Conservation (phyloP, 2,329 filamentous ascomycete genomes). For the Cladosporium austrohemisphaericum region DNA sequence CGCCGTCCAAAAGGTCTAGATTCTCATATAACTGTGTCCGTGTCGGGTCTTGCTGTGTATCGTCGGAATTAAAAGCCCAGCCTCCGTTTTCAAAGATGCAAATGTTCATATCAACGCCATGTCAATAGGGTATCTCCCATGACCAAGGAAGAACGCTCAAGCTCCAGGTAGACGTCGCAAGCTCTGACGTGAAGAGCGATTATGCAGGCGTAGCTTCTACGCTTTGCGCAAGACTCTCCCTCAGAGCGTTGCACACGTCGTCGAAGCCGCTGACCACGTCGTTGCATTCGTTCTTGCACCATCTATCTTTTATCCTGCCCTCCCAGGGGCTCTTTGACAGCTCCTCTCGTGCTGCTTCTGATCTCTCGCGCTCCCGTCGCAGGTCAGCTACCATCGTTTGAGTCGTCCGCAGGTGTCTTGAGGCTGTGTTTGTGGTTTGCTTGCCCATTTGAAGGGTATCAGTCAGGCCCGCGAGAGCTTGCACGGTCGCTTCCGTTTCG, state of each 20-base stretch:
- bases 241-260: slow-evolving; percentile 80
- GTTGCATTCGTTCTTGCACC: slow-evolving; percentile 77
- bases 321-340: slow-evolving; percentile 77
- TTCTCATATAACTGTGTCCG: too few species aligned
- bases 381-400: slow-evolving; percentile 84
- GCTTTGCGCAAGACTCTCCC: slow-evolving; percentile 36
- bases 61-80: too few species aligned
- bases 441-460: slow-evolving; percentile 93
- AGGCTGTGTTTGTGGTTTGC: slow-evolving; percentile 79
- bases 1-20: too few species aligned
- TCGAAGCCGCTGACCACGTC: slow-evolving; percentile 93
- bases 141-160: too few species aligned
- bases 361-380: slow-evolving; percentile 73
- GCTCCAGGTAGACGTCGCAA: too few species aligned
- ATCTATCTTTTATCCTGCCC: slow-evolving; percentile 67
- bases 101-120: too few species aligned
- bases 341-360: slow-evolving; percentile 79
- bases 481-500: slow-evolving; percentile 65
- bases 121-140: too few species aligned
- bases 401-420: slow-evolving; percentile 72
- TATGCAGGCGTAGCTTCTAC: slow-evolving; percentile 6
- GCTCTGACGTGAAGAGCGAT: too few species aligned
- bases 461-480: slow-evolving; percentile 78
- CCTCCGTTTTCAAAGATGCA: too few species aligned
- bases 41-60: too few species aligned